Base-by-base conservation (phyloP, 192 early-diverging fungal species). In the Coemansia sp. region DNA sequence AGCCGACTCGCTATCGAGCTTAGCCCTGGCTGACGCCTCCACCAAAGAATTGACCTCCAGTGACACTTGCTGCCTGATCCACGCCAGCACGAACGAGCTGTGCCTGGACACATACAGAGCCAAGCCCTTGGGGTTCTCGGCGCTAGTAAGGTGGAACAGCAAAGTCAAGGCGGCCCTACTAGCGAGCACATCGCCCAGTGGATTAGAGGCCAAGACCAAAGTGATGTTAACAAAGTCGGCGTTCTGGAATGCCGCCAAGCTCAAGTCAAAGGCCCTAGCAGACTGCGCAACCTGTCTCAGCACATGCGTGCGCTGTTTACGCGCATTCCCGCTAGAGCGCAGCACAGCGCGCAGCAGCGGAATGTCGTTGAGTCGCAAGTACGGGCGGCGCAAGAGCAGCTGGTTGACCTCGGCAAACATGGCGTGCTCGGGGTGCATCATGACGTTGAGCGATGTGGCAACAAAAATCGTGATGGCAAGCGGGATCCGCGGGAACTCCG, bases 391-490 rank as follows among this genome's bases (percentile, higher is more conserved):
- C 23, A 83, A 48, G 9, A 83, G 57, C 20, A 74, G 61, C 8
- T 62, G 67, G 40, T 77, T 74, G 48, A 77, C 31, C 1, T 59
- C 55, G 9, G 40, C 43, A 45, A 67, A 83, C 68, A 83, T 73
- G 50, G 50, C 42, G 16, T 83, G 80, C 11, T 74, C 80, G 0
- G 80, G 80, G 9, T 63, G 80, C 56, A 78, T 45, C 69, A 70
- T 61, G 18, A 68, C 46, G 1, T 59, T 40, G 37, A 83, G 59
- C 26, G 80, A 65, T 6, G 69, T 66, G 20, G 80, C 76, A 0
- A 61, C 69, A 65, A 83, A 83, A 39, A 83, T 24, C 2, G 76
- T 55, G 5, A 59, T 60, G 11, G 72, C 60, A 23, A 69, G 66
- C 3, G 81, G 76, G 37, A 83, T 16, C 8, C 46, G 69, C 34